Percentiles rank a stretch among this genome's conserved stretches.
phyloP scores from a whole-genome alignment of 1,284 basidiomycete genomes.

The Athelia sp. region DNA sequence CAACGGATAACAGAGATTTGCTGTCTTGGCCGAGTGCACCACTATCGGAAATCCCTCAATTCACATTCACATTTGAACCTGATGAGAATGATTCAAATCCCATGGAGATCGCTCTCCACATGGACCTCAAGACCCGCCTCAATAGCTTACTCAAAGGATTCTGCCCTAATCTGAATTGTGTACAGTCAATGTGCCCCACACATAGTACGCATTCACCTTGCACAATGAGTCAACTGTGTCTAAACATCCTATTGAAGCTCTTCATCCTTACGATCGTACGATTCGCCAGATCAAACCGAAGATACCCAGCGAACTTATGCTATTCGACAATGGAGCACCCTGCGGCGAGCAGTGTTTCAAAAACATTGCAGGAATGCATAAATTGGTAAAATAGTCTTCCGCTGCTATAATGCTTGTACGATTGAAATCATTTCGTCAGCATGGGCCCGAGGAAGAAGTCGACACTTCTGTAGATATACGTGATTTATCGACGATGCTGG shows the following conservation, averaged over 20 bases:
- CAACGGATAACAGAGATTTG: constrained; percentile 12
- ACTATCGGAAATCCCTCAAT: not conserved
- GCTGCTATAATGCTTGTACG: not conserved
- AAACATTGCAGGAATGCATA: not conserved
- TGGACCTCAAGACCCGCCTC: not conserved
- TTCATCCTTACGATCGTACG: too few species aligned
- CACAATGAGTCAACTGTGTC: too few species aligned
- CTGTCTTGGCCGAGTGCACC: constrained; percentile 7
- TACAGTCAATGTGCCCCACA: constrained; percentile 8
- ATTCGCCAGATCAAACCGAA: not conserved
- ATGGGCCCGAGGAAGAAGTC: not conserved
- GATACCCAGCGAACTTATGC: not conserved
- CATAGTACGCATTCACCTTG: not conserved
- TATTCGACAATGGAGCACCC: not conserved
- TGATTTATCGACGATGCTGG: not conserved
- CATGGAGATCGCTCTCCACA: not conserved
- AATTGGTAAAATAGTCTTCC: not conserved
- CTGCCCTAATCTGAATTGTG: constrained; percentile 22
- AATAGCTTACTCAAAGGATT: constrained; percentile 13
- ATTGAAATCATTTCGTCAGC: not conserved
- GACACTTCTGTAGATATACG: not conserved
- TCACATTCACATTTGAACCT: not conserved
- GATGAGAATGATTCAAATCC: not conserved
- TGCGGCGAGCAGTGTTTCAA: not conserved
- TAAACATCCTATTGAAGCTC: too few species aligned